Percentiles rank a stretch among this genome's conserved stretches.
Conservation (phyloP, 2,329 filamentous ascomycete genomes). For the Cladophialophora chaetospira region DNA sequence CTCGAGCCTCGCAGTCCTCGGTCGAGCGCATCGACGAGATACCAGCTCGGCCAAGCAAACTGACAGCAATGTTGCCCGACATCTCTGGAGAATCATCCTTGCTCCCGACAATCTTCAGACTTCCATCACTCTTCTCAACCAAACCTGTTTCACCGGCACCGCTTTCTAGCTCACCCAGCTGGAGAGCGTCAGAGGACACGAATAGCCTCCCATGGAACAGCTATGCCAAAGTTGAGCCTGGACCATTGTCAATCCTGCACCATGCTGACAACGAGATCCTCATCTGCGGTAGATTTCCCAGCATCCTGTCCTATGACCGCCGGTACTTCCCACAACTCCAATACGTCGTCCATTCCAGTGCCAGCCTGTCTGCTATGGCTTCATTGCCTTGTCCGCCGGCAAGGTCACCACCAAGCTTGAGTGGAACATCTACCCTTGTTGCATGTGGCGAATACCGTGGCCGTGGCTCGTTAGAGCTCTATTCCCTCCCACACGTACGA, state of each 20-base stretch:
- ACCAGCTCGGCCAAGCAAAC: slow-evolving; percentile 9
- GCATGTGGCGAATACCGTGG: slow-evolving; percentile 89
- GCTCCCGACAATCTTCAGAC: slow-evolving; percentile 14
- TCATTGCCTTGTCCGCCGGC: slow-evolving; percentile 64
- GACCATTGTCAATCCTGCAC: slow-evolving; percentile 80
- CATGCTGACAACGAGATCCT: slow-evolving; percentile 78
- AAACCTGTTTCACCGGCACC: slow-evolving; percentile 7
- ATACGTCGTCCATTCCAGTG: slow-evolving; percentile 81
- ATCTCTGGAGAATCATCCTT: slow-evolving; percentile 9
- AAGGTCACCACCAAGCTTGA: slow-evolving; percentile 48
- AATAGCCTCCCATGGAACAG: slow-evolving; percentile 34
- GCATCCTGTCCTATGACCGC: slow-evolving; percentile 84
- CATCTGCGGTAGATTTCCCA: slow-evolving; percentile 84
- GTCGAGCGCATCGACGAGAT: slow-evolving; percentile 59
- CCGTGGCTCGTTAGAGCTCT: slow-evolving; percentile 87
- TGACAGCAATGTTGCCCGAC: slow-evolving; percentile 24
- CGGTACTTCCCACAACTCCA: slow-evolving; percentile 78
- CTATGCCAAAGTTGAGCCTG: slow-evolving; percentile 76
- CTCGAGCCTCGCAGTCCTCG: slow-evolving; percentile 29
- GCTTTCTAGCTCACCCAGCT: slow-evolving; percentile 14
- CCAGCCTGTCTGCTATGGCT: slow-evolving; percentile 66
- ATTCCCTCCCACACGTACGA: slow-evolving; percentile 53
- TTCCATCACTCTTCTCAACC: not conserved
- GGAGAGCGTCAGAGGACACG: slow-evolving; percentile 12
- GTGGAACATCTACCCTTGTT: slow-evolving; percentile 64